A percentile compares a stretch with the other conserved stretches of the same genome.
These are phyloP conservation scores for Penicillium waksmanii DNA, from an alignment of 495 filamentous ascomycete species.

Conservation along the genomic window DNA sequence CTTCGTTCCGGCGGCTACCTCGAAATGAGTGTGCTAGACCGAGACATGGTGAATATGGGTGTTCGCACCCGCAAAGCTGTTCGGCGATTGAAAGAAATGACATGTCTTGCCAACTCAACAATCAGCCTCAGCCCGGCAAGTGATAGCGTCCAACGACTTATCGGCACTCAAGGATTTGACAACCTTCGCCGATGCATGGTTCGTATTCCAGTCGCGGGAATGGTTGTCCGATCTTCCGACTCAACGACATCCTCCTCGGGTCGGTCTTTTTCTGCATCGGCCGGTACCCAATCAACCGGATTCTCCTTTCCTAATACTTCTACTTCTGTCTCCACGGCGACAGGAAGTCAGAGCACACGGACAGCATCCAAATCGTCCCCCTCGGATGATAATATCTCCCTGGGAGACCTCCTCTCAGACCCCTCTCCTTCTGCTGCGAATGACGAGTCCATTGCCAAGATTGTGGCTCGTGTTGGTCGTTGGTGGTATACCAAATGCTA, in stretches of 20 bases:
- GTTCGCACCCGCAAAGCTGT: constrained; percentile 74
- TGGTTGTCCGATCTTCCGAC: constrained; percentile 51
- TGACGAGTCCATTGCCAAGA: constrained; percentile 85
- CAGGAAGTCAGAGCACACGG: constrained; percentile 27
- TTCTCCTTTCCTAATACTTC: constrained; percentile 34
- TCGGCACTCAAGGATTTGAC: constrained; percentile 79
- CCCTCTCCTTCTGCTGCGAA: constrained; percentile 54
- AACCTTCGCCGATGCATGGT: constrained; percentile 87
- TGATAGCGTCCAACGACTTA: constrained; percentile 74
- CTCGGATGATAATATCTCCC: constrained; percentile 57
- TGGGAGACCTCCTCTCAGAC: constrained; percentile 72
- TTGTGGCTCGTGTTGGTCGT: constrained; percentile 87
- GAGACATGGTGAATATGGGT: constrained; percentile 88
- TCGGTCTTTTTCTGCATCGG: constrained; percentile 26
- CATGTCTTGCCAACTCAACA: constrained; percentile 63
- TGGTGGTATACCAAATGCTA: constrained; percentile 98
- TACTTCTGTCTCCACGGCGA: constrained; percentile 28
- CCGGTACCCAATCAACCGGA: constrained; percentile 32
- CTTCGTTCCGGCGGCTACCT: constrained; percentile 88
- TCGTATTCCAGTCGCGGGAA: constrained; percentile 83
- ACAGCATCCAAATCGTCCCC: constrained; percentile 33
- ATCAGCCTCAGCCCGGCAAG: constrained; percentile 73
- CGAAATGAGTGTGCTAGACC: constrained; percentile 81
- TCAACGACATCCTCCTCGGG: constrained; percentile 41
- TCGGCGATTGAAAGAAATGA: constrained; percentile 74